phyloP scores from a whole-genome alignment of 2,329 filamentous ascomycete genomes.

The Stagonosporopsis cucurbitacearum region DNA sequence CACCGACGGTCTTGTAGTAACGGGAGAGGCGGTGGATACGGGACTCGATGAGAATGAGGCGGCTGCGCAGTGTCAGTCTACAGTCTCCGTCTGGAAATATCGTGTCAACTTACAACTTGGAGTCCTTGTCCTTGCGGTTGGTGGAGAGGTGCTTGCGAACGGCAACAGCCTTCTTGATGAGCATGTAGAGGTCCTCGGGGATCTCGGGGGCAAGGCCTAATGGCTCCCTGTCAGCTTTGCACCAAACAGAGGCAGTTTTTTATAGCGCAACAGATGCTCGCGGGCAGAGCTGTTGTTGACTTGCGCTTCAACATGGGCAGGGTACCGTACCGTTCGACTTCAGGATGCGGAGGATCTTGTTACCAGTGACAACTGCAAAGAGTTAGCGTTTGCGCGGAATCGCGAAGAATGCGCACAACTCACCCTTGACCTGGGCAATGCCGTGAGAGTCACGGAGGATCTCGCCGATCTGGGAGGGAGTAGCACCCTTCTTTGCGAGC shows the following conservation, averaged over 20 bases:
- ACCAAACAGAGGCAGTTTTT: constrained; percentile 55
- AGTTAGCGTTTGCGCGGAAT: constrained; percentile 20
- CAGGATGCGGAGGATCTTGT: constrained; percentile 99
- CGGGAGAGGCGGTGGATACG: constrained; percentile 99
- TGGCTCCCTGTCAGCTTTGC: constrained; percentile 46
- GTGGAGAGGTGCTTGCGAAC: constrained; percentile 99
- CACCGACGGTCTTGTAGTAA: constrained; percentile 98
- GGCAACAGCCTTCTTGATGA: constrained; percentile 95
- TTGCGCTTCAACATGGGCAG: constrained; percentile 51
- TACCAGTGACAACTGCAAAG: constrained; percentile 69
- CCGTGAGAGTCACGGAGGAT: constrained; percentile 98
- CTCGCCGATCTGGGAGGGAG: constrained; percentile 98
- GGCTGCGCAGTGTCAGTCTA: constrained; percentile 53
- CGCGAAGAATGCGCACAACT: constrained; percentile 55
- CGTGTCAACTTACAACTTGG: constrained; percentile 72
- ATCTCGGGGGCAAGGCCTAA: constrained; percentile 97
- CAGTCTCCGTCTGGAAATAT: not conserved
- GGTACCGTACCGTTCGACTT: constrained; percentile 90
- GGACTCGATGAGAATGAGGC: constrained; percentile 99
- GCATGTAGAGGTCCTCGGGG: constrained; percentile 99
- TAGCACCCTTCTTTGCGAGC: constrained; percentile 98
- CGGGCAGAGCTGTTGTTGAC: constrained; percentile 44
- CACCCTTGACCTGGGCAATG: constrained; percentile 93
- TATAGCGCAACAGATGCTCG: constrained; percentile 72
- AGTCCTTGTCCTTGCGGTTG: constrained; percentile 99